Conservation (phyloP, 148 eudicot species). For the Agrostemma githago region DNA sequence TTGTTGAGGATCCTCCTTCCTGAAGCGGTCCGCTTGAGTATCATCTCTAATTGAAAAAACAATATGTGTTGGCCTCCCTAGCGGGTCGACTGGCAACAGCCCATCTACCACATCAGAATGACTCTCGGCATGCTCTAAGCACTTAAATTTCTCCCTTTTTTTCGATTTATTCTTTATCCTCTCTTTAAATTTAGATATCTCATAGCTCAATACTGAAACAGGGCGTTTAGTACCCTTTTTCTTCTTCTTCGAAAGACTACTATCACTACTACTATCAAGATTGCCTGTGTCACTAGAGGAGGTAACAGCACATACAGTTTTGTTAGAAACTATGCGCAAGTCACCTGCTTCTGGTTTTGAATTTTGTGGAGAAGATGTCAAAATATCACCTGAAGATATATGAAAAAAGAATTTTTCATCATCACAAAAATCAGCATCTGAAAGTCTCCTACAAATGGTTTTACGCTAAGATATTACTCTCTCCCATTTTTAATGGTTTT, state of each 20-base stretch:
- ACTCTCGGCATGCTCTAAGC: conserved; percentile 18
- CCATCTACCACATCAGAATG: conserved; percentile 23
- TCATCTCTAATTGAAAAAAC: conserved; percentile 26
- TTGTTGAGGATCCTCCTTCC: conserved; percentile 29
- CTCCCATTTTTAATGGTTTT: too few relatives aligned
- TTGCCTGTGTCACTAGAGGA: neutral
- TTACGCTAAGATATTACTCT: too few relatives aligned
- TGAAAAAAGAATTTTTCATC: conserved; percentile 3
- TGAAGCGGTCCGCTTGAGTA: conserved; percentile 13
- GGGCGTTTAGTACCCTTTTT: conserved; percentile 40
- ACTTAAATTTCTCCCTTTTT: conserved; percentile 28
- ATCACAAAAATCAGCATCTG: neutral
- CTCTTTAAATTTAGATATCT: conserved; percentile 27
- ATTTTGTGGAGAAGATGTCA: conserved; percentile 20
- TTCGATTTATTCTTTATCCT: conserved; percentile 45
- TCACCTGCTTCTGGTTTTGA: conserved; percentile 7
- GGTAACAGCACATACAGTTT: neutral
- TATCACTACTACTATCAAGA: conserved; percentile 2
- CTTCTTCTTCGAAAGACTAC: conserved; percentile 37
- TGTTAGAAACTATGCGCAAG: conserved; percentile 19
- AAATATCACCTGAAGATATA: conserved; percentile 22
- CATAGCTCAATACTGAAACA: conserved; percentile 34
- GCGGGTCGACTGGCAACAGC: conserved; percentile 15
- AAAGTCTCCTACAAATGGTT: too few relatives aligned
- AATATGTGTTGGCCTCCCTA: conserved; percentile 20